Conservation (phyloP, 169 alveolate species). For the Plasmodium falciparum region DNA sequence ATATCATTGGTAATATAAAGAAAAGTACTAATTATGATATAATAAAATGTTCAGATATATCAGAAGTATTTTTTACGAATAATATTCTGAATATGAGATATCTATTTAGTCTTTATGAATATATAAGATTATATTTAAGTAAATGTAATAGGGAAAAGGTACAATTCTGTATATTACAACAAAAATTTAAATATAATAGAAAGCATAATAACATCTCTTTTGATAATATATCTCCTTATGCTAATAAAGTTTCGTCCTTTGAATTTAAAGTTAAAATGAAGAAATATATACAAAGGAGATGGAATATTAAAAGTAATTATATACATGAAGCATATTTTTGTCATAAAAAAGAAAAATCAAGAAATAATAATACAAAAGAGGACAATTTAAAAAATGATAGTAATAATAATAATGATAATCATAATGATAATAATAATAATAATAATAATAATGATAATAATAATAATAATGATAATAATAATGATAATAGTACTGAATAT, state of each 20-base stretch:
- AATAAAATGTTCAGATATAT: neutral
- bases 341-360: slow-evolving; percentile 13
- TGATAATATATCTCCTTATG: slow-evolving; percentile 53
- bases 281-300: slow-evolving; percentile 64
- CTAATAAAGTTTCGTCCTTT: slow-evolving; percentile 42
- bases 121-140: slow-evolving; percentile 47
- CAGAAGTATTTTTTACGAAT: slow-evolving; percentile 32
- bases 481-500: too few species aligned
- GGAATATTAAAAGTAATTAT: slow-evolving; percentile 73
- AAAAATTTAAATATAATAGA: slow-evolving; percentile 23
- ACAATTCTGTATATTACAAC: slow-evolving; percentile 24
- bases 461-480: too few species aligned
- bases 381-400: neutral
- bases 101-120: slow-evolving; percentile 60
- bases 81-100: slow-evolving; percentile 54
- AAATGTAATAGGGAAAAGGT: slow-evolving; percentile 45
- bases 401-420: too few species aligned
- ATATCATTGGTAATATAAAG: neutral
- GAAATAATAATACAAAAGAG: neutral
- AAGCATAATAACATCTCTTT: slow-evolving; percentile 13
- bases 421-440: too few species aligned
- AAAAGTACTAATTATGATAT: neutral
- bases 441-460: too few species aligned
- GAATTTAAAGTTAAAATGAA: slow-evolving; percentile 65
- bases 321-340: slow-evolving; percentile 63